phyloP scores from a whole-genome alignment of 2,329 filamentous ascomycete genomes.

The Dichotomopilus funicola region DNA sequence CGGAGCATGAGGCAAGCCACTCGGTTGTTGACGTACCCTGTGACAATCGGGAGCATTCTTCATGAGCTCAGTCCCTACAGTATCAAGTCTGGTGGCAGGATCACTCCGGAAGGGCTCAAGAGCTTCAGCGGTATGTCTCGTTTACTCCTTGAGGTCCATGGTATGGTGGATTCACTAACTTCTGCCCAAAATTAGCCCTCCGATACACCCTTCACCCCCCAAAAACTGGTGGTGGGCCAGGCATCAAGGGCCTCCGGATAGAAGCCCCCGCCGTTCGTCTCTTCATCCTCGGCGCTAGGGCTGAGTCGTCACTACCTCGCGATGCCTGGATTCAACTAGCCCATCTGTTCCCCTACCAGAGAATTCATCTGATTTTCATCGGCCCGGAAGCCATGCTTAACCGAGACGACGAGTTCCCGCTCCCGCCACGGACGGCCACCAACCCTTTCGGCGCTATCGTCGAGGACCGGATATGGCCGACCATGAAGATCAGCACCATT shows the following conservation, averaged over 20 bases:
- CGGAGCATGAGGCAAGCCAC: conserved; percentile 89
- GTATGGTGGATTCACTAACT: neutral
- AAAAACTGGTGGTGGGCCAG: conserved; percentile 63
- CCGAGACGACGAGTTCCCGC: conserved; percentile 84
- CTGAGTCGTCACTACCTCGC: conserved; percentile 92
- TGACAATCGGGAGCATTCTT: conserved; percentile 84
- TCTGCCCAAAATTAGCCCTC: conserved; percentile 53
- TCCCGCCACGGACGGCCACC: conserved; percentile 72
- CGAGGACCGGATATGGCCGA: conserved; percentile 80
- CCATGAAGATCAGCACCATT: conserved; percentile 94
- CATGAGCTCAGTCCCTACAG: conserved; percentile 93
- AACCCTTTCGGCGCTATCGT: conserved; percentile 95
- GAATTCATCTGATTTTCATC: conserved; percentile 88
- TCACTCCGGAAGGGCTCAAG: conserved; percentile 86
- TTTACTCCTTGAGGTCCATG: neutral
- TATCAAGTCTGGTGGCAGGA: conserved; percentile 63
- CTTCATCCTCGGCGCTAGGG: conserved; percentile 89
- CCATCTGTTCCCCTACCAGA: conserved; percentile 90
- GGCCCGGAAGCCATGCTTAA: conserved; percentile 95
- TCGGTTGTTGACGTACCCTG: conserved; percentile 83
- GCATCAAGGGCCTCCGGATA: conserved; percentile 72
- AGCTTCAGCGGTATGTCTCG: conserved; percentile 72
- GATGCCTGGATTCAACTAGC: conserved; percentile 90
- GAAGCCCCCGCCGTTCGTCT: conserved; percentile 83
- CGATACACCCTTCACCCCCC: conserved; percentile 92